phyloP scores from a whole-genome alignment of 805 yeast species.

The Ogataea haglerorum region DNA sequence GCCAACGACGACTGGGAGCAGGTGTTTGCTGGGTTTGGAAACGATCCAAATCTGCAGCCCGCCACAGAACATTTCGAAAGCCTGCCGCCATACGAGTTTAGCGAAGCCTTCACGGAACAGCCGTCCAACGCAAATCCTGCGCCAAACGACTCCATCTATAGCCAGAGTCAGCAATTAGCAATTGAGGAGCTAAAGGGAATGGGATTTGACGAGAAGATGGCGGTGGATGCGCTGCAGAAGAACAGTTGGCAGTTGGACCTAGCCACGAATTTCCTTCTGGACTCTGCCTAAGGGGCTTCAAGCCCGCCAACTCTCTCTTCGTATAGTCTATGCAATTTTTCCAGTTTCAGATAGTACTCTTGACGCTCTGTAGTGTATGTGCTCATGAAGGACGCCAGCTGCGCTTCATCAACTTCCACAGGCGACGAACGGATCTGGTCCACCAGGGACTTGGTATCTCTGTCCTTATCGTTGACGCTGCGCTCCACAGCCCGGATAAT shows the following conservation, averaged over 20 bases:
- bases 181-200: slow-evolving; percentile 79
- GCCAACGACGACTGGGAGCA: slow-evolving; percentile 88
- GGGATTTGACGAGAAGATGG: slow-evolving; percentile 76
- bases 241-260: slow-evolving; percentile 75
- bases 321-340: slow-evolving; percentile 45
- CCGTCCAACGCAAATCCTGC: not conserved
- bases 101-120: slow-evolving; percentile 5
- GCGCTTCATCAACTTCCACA: slow-evolving; percentile 24
- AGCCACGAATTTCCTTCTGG: slow-evolving; percentile 84
- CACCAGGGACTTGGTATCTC: slow-evolving; percentile 13
- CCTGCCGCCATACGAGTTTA: slow-evolving; percentile 20
- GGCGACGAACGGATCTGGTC: slow-evolving; percentile 15
- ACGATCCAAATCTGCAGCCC: slow-evolving; percentile 34
- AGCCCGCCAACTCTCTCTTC: slow-evolving; percentile 40
- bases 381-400: slow-evolving; percentile 36
- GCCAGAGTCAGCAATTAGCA: slow-evolving; percentile 42
- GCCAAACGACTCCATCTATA: slow-evolving; percentile 10
- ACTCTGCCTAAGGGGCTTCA: slow-evolving; percentile 46
- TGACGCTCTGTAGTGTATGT: slow-evolving; percentile 41
- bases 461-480: slow-evolving; percentile 30
- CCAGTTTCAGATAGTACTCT: slow-evolving; percentile 42
- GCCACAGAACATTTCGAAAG: slow-evolving; percentile 16
- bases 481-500: slow-evolving; percentile 33
- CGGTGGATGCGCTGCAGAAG: slow-evolving; percentile 62
- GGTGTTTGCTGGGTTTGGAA: slow-evolving; percentile 85